phyloP scores from a whole-genome alignment of 1,284 basidiomycete species.

The Pterulicium gracile region DNA sequence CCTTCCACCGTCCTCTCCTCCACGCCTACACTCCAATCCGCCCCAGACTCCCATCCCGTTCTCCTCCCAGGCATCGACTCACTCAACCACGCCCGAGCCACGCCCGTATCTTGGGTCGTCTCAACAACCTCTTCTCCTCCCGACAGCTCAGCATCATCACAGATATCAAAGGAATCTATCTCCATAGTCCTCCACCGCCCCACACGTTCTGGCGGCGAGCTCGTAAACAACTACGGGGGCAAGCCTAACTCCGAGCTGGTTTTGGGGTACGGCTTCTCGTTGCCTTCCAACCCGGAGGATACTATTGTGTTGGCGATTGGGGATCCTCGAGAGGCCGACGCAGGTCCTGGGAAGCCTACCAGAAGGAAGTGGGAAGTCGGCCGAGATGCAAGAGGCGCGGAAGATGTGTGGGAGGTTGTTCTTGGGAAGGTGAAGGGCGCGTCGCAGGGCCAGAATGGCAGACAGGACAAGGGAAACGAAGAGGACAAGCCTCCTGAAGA shows the following conservation, averaged over 20 bases:
- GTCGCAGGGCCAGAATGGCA: no score
- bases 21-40: slow-evolving; percentile 38
- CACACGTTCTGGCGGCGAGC: slow-evolving; percentile 36
- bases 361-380: slow-evolving; percentile 52
- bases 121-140: slow-evolving; percentile 29
- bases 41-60: slow-evolving; percentile 55
- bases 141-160: slow-evolving; percentile 8
- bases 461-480: no score
- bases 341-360: slow-evolving; percentile 28
- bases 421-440: slow-evolving; percentile 26
- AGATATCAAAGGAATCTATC: no score
- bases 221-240: slow-evolving; percentile 85
- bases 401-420: slow-evolving; percentile 52
- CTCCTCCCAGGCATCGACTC: slow-evolving; percentile 80
- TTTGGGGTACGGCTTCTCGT: slow-evolving; percentile 80
- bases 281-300: slow-evolving; percentile 72
- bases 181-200: slow-evolving; percentile 39
- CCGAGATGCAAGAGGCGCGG: slow-evolving; percentile 38
- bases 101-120: slow-evolving; percentile 67
- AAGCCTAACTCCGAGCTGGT: slow-evolving; percentile 84
- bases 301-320: slow-evolving; percentile 42
- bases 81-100: slow-evolving; percentile 68
- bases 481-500: slow-evolving; percentile 9
- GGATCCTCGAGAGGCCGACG: slow-evolving; percentile 38
- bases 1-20: slow-evolving; percentile 68